These are phyloP conservation scores for Kodamaea alishanica DNA, from an alignment of 1,139 yeast species.

Conservation along the genomic window DNA sequence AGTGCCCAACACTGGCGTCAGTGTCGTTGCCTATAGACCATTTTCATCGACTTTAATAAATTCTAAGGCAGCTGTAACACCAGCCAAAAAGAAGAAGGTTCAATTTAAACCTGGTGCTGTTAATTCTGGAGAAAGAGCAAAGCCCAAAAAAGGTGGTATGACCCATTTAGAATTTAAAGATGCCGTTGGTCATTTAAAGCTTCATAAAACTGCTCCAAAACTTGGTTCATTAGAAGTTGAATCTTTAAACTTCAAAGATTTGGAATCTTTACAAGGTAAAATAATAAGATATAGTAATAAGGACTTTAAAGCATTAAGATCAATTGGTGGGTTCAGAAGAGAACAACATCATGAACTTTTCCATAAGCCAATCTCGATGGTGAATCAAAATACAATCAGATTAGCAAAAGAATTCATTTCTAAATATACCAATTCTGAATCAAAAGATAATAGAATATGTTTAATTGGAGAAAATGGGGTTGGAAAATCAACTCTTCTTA, in stretches of 20 bases:
- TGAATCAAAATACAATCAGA: constrained; percentile 35
- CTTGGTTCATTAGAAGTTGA: constrained; percentile 17
- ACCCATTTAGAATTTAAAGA: constrained; percentile 41
- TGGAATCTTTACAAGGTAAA: constrained; percentile 13
- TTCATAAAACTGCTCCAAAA: constrained; percentile 31
- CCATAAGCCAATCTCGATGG: constrained; percentile 52
- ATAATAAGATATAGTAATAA: constrained; percentile 25
- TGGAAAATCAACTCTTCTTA: constrained; percentile 73
- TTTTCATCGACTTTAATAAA: constrained; percentile 8
- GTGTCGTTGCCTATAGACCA: constrained; percentile 2
- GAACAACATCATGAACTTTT: constrained; percentile 64
- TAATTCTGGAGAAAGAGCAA: constrained; percentile 11
- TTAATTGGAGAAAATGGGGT: constrained; percentile 71
- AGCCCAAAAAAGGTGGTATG: constrained; percentile 41
- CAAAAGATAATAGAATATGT: constrained; percentile 49
- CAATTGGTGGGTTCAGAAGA: constrained; percentile 57
- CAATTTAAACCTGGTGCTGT: constrained; percentile 11
- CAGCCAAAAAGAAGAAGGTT: constrained; percentile 13
- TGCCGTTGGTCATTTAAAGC: constrained; percentile 36
- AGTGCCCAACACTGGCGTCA: not conserved
- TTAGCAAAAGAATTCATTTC: constrained; percentile 25
- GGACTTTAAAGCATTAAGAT: constrained; percentile 25
- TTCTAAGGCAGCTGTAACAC: constrained; percentile 8
- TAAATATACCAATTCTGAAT: constrained; percentile 20
- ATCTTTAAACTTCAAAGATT: constrained; percentile 12